Evolutionary conservation across 257 asterid genomes (phyloP), one percentile per base, ranked within the genome.

Genomic region (Rehmannia glutinosa): DNA sequence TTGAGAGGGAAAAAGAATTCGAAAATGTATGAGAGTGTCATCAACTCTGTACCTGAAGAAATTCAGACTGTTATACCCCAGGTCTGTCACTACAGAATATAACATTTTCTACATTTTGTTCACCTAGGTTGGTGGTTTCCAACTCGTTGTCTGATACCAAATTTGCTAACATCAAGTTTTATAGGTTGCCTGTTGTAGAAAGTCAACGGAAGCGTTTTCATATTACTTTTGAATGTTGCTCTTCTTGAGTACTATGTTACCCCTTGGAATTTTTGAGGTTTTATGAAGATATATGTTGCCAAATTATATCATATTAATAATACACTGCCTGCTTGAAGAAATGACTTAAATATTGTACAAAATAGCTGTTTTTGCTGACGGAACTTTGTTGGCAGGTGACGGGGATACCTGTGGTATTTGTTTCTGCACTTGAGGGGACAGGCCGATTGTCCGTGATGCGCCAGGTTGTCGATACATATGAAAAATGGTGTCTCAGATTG

Each of bases 61-160:
- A 81, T 92, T 80, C 98, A 92, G 82, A 82, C 87, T 4, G 84
- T 92, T 25, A 82, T 92, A 78, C 97, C 97, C 56, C 97, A 93
- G 95, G 96, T 85, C 59, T 62, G 83, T 73, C 50, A 42, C 38
- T 27, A 55, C 55, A 15, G 23, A 6, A 21, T 51, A 60, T 36
- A 17, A 25, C 21, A 32, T 30, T 53, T n/a, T n/a, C n/a, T n/a
- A n/a, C n/a, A n/a, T n/a, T n/a, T n/a, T 45, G 49, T 53, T 41
- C 36, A 45, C 57, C 55, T 53, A 6, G 16, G 2, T 19, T 25
- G 55, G n/a, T n/a, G n/a, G 54, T 45, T 64, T 51, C 20, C 45
- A 50, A 19, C 30, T 58, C 20, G 27, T 21, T 28, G 43, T 15
- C 38, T 20, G 24, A 8, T 45, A 5, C 45, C 23, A 69, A 33